These are phyloP conservation scores for Musa balbisiana DNA, from an alignment of 202 grass and related monocot genomes.

Conservation along the genomic window DNA sequence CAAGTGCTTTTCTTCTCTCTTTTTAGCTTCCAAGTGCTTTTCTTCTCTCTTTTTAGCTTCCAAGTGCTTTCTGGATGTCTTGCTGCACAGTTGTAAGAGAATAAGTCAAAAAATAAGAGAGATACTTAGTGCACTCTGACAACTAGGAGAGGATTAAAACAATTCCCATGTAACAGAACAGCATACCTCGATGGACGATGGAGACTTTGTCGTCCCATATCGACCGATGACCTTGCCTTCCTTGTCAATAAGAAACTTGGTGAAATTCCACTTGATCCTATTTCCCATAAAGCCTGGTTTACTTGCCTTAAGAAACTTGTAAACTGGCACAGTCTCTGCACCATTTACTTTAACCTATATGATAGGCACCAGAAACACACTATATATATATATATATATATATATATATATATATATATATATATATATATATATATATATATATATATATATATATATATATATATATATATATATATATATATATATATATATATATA, in stretches of 20 bases:
- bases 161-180: background rate
- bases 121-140: background rate
- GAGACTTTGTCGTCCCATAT: conserved; percentile 48
- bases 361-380: background rate
- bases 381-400: too few species aligned
- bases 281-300: conserved; percentile 64
- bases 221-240: conserved; percentile 71
- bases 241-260: conserved; percentile 88
- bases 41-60: background rate
- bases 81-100: conserved; percentile 42
- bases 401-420: too few species aligned
- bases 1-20: conserved; percentile 34
- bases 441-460: too few species aligned
- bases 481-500: too few species aligned
- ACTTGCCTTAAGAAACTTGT: conserved; percentile 84
- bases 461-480: too few species aligned
- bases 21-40: background rate
- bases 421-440: too few species aligned
- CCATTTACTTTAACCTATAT: conserved; percentile 82
- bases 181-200: conserved; percentile 60
- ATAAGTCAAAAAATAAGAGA: background rate
- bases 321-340: conserved; percentile 50
- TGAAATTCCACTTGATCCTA: conserved; percentile 96
- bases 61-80: conserved; percentile 56
- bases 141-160: background rate